Base-by-base conservation (phyloP, 1,139 yeast species). In the Blastobotrys aristatus region DNA sequence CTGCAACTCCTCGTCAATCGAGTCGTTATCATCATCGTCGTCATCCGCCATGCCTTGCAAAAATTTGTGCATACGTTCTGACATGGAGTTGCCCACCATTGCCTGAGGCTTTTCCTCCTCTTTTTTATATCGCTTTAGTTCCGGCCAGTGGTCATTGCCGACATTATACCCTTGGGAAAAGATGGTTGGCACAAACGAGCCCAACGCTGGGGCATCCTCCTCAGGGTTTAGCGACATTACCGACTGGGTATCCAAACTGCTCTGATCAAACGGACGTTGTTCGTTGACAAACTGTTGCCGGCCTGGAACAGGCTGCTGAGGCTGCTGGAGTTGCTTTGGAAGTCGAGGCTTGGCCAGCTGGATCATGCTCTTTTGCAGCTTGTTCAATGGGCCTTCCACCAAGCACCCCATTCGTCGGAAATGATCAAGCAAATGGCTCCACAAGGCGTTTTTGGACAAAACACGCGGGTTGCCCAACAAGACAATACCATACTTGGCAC, bases 381-480 rank as follows among this genome's bases (percentile, higher is more conserved):
- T 84, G 52, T 84, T 92, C 57, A 90, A 72, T 1, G 89, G 80
- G n/a, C 97, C 97, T 64, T 90, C 97, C 29, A 90, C 97, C 43
- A 90, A 72, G 65, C 94, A 84, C 1, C 95, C 95, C 54, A 78
- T 79, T 60, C 86, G 94, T 65, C 95, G 75, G 68, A 79, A 89
- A 64, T 87, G 95, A 42, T 80, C 68, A 55, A 90, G 71, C 54
- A 90, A 69, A 54, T 81, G 84, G 57, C 82, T 82, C 97, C 97
- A 90, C 54, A 90, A 69, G 16, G 74, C 66, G 63, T 87, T 85
- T 51, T 78, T 75, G 42, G 87, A 76, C 56, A 90, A 72, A 0
- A 94, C 81, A 51, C 84, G 71, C 4, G 96, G 95, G 60, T 89
- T 89, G 50, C 97, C 97, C 47, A 90, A 70, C 27, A 89, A 77